Base-by-base conservation (phyloP, 1,284 basidiomycete species). In the Pseudozyma sp. region DNA sequence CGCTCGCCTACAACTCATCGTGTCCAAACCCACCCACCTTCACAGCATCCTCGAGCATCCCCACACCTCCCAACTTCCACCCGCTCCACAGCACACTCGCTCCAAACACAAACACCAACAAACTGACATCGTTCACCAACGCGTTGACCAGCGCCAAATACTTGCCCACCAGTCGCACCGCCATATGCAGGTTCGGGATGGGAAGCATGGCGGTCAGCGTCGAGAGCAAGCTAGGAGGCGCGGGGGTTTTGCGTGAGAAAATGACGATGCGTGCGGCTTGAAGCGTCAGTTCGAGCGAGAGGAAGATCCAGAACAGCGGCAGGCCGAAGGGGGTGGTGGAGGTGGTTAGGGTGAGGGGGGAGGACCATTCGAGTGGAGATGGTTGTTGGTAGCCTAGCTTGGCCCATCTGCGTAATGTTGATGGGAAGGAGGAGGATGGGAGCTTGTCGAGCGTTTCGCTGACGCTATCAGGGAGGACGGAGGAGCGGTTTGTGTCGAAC, bases 281-380 rank as follows among this genome's bases (percentile, higher is more conserved):
- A 7, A 83, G 65, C 1, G 58, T 47, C 10, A 82, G 30, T 43
- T 83, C 81, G 50, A 84, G 65, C 10, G 77, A 62, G 34, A 82
- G 58, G 47, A 84, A 82, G 62, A 83, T 74, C 74, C 75, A 83
- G 52, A 83, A 84, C 29, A 83, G 59, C 14, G 82, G 82, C 19
- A 75, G 33, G 4, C 57, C 17, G 33, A 49, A 39, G 11, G 45
- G 42, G 14, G 46, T 43, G 45, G 46, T 19, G 7, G 61, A 37
- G 13, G 24, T 24, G 24, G 24, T 24, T 35, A 34, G 1, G 49
- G 37, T 6, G 54, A 42, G 50, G 47, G 13, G 19, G 48, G 3
- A 5, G 24, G 42, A 24, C 72, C 72, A 75, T 58, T 75, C 72
- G 9, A 42, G 14, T 0, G 17, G 2, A 3, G 56, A 40, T 6